Base-by-base conservation (phyloP, 805 yeast species). In the Metschnikowia corniflorae region DNA sequence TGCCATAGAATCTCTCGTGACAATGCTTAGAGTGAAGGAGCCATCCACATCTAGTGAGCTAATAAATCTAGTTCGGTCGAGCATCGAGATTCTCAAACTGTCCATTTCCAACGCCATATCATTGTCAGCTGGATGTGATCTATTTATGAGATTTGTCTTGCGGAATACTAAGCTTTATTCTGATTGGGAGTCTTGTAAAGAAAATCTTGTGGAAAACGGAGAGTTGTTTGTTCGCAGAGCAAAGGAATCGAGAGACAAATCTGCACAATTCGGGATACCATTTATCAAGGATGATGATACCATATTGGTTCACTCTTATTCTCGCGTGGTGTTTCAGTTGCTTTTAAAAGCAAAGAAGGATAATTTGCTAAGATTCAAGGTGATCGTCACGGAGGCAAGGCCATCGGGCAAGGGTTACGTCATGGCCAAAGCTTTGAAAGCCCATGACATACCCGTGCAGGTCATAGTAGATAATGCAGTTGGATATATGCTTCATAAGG, bases 111-210 rank as follows among this genome's bases (percentile, higher is more conserved):
- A 93, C 64, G 88, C 96, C 19, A 86, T 93, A 29, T 88, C 97
- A 10, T 68, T 93, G 39, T 80, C 93, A 23, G 99, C 99, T 0
- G 99, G 99, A 15, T 93, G 98, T 69, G 99, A 93, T 60, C 73
- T 93, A 50, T 93, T 93, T 61, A 85, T 87, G 77, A 70, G 98
- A 46, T 93, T 93, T 53, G 97, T 93, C 6, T 72, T 88, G 47
- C 74, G 95, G 60, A 89, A 91, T 63, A 80, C 86, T 8, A 89
- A 89, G 63, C 67, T 88, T 23, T 85, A 80, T 46, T 80, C 88
- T 31, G 97, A 93, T 60, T 93, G 97, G 95, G 98, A 93, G 53
- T 79, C 93, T 12, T 88, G 96, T 60, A 80, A 81, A 50, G 77
- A 73, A 46, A 94, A 88, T 58, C 69, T 93, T 46, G 95, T 89